Base-by-base conservation (phyloP, 1,284 basidiomycete species). In the Pterulicium gracile region DNA sequence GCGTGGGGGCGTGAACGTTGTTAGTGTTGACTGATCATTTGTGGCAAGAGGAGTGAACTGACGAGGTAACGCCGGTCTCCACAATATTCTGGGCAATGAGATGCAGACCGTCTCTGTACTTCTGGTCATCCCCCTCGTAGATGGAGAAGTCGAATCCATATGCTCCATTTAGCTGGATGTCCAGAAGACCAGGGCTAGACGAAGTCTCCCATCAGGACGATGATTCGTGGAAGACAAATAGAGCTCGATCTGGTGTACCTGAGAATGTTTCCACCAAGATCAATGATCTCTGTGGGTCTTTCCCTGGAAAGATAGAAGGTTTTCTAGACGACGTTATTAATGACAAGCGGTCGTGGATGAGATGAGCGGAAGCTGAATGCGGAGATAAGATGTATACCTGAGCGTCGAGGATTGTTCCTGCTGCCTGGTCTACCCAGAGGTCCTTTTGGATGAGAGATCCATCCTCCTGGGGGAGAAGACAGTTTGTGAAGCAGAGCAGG, bases 141-240 rank as follows among this genome's bases (percentile, higher is more conserved):
- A 89, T 76, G 15, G 86, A 89, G 56, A 94, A 94, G 62, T 95
- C 91, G 55, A 93, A 83, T 14, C 86, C 84, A 60, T 89, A 95
- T 4, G 81, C 91, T 43, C 91, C 91, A 55, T 95, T 90, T 52
- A 90, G 79, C 56, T 90, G 88, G 21, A 84, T 77, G 58, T 89
- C 86, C 46, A 90, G 71, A 53, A 82, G 75, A 0, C 86, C 87
- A 3, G 88, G 85, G 55, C 84, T 85, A 19, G 5, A 10, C 10
- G 52, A 20, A 27, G 17, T n/a, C n/a, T 19, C 27, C 7, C 14
- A 23, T 24, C 43, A 12, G 20, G 20, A 43, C 24, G 39, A 27
- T 44, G 15, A 19, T n/a, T n/a, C n/a, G n/a, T 42, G 15, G 18
- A 24, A 34, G 17, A 23, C 19, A 4, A 19, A 45, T 21, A 40